Conservation (phyloP, 768 basidiomycete species). For the Russula ochroleuca region DNA sequence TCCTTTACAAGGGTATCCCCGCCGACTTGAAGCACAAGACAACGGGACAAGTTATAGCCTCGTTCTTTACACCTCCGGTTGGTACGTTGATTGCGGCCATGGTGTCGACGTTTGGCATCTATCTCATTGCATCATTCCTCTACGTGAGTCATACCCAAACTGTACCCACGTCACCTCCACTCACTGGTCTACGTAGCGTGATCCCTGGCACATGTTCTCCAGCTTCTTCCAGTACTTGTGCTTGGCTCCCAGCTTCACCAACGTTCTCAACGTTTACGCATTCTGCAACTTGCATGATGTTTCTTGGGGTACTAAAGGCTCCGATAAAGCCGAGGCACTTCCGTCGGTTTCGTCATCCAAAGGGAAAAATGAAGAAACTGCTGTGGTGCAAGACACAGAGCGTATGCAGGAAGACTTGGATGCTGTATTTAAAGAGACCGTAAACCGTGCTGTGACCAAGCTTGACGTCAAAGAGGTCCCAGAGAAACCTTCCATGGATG, state of each 20-base stretch:
- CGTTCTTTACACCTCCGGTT: constrained; percentile 71
- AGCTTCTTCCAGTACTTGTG: constrained; percentile 89
- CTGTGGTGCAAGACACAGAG: constrained; percentile 82
- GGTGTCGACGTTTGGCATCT: constrained; percentile 87
- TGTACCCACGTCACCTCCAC: not conserved
- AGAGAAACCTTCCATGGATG: constrained; percentile 83
- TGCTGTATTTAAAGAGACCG: constrained; percentile 86
- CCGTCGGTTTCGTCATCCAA: constrained; percentile 88
- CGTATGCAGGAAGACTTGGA: constrained; percentile 86
- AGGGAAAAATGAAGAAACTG: constrained; percentile 62
- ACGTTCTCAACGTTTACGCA: constrained; percentile 93
- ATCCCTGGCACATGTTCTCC: constrained; percentile 97
- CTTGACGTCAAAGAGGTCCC: constrained; percentile 56
- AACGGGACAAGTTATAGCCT: constrained; percentile 45
- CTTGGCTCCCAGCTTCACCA: constrained; percentile 89
- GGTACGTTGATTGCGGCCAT: constrained; percentile 83
- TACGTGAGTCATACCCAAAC: constrained; percentile 52
- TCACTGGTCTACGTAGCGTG: constrained; percentile 51
- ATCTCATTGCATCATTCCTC: constrained; percentile 77
- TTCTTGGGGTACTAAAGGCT: constrained; percentile 94
- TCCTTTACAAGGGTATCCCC: constrained; percentile 47
- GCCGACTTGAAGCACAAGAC: constrained; percentile 46
- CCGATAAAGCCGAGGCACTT: constrained; percentile 88
- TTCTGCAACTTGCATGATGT: constrained; percentile 97
- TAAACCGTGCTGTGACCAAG: constrained; percentile 80